Evolutionary conservation across 768 basidiomycete genomes (phyloP).

Genomic region (Kwoniella mangroviensis): DNA sequence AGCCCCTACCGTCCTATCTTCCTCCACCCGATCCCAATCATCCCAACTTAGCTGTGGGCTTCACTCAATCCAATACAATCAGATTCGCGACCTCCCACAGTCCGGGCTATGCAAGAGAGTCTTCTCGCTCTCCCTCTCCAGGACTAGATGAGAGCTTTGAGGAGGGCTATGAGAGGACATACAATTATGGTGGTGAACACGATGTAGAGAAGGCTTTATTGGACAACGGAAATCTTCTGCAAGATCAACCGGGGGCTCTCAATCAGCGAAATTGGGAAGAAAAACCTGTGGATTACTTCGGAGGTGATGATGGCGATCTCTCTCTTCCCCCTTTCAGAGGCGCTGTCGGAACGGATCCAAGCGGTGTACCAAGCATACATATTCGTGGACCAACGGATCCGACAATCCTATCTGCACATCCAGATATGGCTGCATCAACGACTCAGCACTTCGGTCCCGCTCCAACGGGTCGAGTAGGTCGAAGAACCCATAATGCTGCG

Average conservation of each 20-base stretch:
- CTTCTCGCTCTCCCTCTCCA: slow-evolving; percentile 32
- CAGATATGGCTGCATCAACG: slow-evolving; percentile 22
- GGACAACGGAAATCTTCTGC: slow-evolving; percentile 1
- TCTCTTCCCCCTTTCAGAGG: slow-evolving; percentile 32
- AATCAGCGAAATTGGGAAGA: slow-evolving; percentile 26
- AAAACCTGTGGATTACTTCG: slow-evolving; percentile 8
- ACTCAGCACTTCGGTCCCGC: slow-evolving; percentile 57
- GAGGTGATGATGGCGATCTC: slow-evolving; percentile 35
- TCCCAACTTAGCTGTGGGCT: slow-evolving; percentile 39
- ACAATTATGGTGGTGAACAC: slow-evolving; percentile 3
- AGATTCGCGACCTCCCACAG: slow-evolving; percentile 25
- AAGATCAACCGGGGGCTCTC: not conserved
- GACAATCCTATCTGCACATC: not conserved
- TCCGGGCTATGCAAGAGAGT: slow-evolving; percentile 5
- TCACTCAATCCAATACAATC: slow-evolving; percentile 34
- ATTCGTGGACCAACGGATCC: slow-evolving; percentile 25
- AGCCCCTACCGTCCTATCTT: slow-evolving; percentile 36
- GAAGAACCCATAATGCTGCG: slow-evolving; percentile 47
- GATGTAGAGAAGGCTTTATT: slow-evolving; percentile 43
- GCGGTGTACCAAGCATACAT: slow-evolving; percentile 25
- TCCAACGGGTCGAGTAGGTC: slow-evolving; percentile 49
- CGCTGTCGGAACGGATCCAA: not conserved
- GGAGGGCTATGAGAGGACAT: slow-evolving; percentile 1
- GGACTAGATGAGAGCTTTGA: slow-evolving; percentile 29
- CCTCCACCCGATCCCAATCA: slow-evolving; percentile 47